Evolutionary conservation across 345 rosid species (phyloP).

Genomic region (Lepidium africanum): DNA sequence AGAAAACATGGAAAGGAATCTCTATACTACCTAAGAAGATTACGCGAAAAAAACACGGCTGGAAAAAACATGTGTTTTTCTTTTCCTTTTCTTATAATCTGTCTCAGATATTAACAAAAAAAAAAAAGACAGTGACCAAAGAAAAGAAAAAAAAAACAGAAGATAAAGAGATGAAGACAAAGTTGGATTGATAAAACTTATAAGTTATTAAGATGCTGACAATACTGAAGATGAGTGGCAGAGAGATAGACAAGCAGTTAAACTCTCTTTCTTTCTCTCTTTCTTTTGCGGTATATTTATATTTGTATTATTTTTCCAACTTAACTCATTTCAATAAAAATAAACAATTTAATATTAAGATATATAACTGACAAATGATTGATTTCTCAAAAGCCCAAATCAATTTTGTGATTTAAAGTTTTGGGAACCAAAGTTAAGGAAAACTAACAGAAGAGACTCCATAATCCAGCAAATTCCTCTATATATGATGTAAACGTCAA

Average conservation of each 20-base stretch:
- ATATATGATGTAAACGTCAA: too few relatives aligned
- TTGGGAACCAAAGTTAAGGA: too few relatives aligned
- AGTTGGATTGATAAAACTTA: not conserved
- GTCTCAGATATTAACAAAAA: not conserved
- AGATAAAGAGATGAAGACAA: not conserved
- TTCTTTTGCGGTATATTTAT: not conserved
- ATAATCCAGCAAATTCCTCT: too few relatives aligned
- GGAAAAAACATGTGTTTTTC: not conserved
- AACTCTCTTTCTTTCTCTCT: not conserved
- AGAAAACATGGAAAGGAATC: not conserved
- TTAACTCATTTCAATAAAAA: too few relatives aligned
- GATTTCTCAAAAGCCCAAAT: too few relatives aligned
- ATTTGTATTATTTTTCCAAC: too few relatives aligned
- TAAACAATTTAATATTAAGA: too few relatives aligned
- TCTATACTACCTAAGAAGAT: not conserved
- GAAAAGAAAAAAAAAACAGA: not conserved
- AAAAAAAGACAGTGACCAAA: not conserved
- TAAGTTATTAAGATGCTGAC: constrained; percentile 17
- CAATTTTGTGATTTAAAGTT: too few relatives aligned
- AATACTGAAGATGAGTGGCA: constrained; percentile 25
- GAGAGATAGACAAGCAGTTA: constrained; percentile 14
- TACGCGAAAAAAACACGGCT: constrained; percentile 22
- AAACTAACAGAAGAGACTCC: too few relatives aligned
- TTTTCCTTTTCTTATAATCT: not conserved
- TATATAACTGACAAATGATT: too few relatives aligned